Percentiles rank a stretch among this genome's conserved stretches.
Conservation (phyloP, 768 basidiomycete species). For the Gautieria morchelliformis region DNA sequence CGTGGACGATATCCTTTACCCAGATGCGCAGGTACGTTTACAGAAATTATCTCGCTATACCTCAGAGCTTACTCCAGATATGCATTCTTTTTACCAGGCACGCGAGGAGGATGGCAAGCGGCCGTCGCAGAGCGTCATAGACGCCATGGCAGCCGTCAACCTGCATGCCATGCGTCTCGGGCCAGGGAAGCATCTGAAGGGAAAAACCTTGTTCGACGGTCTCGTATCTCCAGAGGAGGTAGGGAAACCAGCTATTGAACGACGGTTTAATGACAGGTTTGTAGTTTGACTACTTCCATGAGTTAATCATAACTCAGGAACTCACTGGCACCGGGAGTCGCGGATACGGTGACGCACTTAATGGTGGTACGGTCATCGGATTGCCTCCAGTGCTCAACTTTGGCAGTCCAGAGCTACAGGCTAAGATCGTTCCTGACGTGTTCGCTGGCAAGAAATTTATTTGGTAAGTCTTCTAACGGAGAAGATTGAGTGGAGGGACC, state of each 20-base stretch:
- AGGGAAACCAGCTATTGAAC: conserved; percentile 8
- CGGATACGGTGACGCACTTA: conserved; percentile 75
- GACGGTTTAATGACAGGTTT: neutral
- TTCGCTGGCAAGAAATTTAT: conserved; percentile 76
- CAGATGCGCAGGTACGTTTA: conserved; percentile 25
- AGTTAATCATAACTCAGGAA: conserved; percentile 77
- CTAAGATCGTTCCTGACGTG: conserved; percentile 47
- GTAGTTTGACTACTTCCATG: conserved; percentile 82
- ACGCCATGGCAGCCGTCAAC: conserved; percentile 75
- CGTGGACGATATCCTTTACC: conserved; percentile 55
- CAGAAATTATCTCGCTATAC: neutral
- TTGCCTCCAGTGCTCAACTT: conserved; percentile 83
- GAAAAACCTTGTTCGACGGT: conserved; percentile 64
- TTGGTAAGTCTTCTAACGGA: conserved; percentile 21
- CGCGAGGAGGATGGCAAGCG: conserved; percentile 89
- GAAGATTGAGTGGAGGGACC: neutral
- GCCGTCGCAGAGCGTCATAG: conserved; percentile 64
- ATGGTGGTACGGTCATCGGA: conserved; percentile 72
- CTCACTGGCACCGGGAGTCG: conserved; percentile 56
- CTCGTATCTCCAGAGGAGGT: conserved; percentile 70
- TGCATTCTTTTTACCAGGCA: conserved; percentile 6
- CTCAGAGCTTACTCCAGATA: neutral
- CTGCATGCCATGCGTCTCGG: conserved; percentile 89
- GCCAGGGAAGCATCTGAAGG: conserved; percentile 80
- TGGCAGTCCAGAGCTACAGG: conserved; percentile 50